phyloP scores from a whole-genome alignment of 1,284 basidiomycete genomes.

The Dichomitus squalens region DNA sequence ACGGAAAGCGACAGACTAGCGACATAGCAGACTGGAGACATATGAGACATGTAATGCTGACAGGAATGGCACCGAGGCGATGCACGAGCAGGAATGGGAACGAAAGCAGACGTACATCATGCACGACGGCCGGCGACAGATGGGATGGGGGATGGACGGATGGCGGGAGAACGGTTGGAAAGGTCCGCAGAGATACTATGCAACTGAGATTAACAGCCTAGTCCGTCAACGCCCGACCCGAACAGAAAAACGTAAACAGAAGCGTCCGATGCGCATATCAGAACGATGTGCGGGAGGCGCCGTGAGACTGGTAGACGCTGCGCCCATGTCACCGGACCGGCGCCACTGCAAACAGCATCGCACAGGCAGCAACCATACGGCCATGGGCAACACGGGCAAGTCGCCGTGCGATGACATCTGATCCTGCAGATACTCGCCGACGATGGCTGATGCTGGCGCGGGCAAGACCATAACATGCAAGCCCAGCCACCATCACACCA shows the following conservation, averaged over 20 bases:
- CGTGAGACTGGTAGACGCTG: constrained; percentile 1
- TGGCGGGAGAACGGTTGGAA: constrained; percentile 5
- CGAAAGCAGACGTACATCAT: constrained; percentile 9
- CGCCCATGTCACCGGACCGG: constrained; percentile 12
- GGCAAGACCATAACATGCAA: neutral
- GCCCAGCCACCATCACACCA: constrained; percentile 5
- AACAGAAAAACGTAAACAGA: constrained; percentile 10
- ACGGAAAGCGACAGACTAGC: constrained; percentile 18
- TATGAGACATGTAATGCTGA: constrained; percentile 22
- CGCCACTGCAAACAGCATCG: constrained; percentile 15
- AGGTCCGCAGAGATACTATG: constrained; percentile 12
- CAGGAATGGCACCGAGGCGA: constrained; percentile 1
- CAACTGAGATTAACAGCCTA: constrained; percentile 16
- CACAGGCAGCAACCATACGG: constrained; percentile 13
- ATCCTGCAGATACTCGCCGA: constrained; percentile 8
- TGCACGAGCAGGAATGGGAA: constrained; percentile 1
- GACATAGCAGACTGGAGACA: constrained; percentile 18
- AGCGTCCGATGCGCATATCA: constrained; percentile 22
- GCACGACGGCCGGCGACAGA: constrained; percentile 17
- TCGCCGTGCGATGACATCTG: constrained; percentile 14
- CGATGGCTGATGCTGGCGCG: constrained; percentile 9
- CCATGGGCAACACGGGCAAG: constrained; percentile 11
- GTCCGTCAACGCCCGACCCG: constrained; percentile 7
- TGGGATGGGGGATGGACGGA: constrained; percentile 12
- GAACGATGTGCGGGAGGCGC: constrained; percentile 13